These are phyloP conservation scores for Trichosanthes truncata DNA, from an alignment of 306 rosid species.

Conservation along the genomic window DNA sequence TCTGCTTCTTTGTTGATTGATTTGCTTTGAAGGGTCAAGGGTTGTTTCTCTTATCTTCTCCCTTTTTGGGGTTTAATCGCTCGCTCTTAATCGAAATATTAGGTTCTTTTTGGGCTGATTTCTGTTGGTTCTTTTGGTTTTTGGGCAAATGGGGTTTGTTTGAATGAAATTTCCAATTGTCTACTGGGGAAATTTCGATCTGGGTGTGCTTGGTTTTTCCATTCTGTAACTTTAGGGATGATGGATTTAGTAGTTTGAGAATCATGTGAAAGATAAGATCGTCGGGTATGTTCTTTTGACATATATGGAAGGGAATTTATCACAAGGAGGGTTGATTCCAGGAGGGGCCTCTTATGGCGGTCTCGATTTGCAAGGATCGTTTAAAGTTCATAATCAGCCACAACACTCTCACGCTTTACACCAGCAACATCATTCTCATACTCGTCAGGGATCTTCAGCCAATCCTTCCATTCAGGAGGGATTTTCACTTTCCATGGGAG, in stretches of 20 bases:
- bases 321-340: conserved; percentile 63
- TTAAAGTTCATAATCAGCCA: conserved; percentile 35
- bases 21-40: neutral
- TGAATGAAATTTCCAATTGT: neutral
- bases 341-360: conserved; percentile 58
- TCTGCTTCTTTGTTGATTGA: neutral
- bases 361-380: conserved; percentile 59
- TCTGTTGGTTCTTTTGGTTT: neutral
- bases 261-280: neutral
- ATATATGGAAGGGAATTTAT: conserved; percentile 68
- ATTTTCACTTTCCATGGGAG: conserved; percentile 53
- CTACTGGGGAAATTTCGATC: neutral
- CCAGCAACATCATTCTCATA: conserved; percentile 39
- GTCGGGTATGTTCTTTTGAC: conserved; percentile 17
- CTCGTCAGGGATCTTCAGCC: conserved; percentile 42
- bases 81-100: neutral
- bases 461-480: conserved; percentile 50
- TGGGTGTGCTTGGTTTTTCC: conserved; percentile 20
- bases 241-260: conserved; percentile 6
- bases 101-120: neutral
- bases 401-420: conserved; percentile 40
- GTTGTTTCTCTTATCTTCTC: neutral
- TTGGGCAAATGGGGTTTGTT: neutral
- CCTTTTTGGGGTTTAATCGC: neutral
- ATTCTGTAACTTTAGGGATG: neutral